Evolutionary conservation across 2,329 filamentous ascomycete species (phyloP), one percentile per base, ranked within the genome.

Genomic region (Cladosporium cucumerinum): DNA sequence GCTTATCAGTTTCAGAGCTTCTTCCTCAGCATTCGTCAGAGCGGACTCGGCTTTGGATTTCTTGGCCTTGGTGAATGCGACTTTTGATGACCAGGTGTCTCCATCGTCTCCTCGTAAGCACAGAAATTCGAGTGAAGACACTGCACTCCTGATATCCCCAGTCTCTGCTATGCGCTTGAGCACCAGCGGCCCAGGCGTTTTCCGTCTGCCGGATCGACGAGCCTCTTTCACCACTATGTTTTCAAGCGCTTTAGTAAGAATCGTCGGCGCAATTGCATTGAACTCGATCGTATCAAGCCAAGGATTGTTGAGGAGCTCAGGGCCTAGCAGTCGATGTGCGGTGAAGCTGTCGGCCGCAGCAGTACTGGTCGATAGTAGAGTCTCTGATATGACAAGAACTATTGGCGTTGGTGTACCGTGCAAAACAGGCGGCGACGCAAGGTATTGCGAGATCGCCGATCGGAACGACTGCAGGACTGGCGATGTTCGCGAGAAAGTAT

Each of bases 331-430:
- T 26, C 93, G 87, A 79, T 98, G 92, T 0, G 92, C 92, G 0
- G 95, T 99, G 72, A 98, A 93, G 76, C 91, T 97, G 73, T 98
- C 93, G 14, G 92, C 88, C 11, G 90, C 88, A 1, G 93, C 89
- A 3, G 91, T 93, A 8, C 89, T 93, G 1, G 93, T 95, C 0
- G 91, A 94, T 18, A 97, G 80, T 16, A 96, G 81, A 0, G 92
- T 96, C 77, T 99, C 95, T 0, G 95, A 97, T 59, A 99, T 87
- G 65, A 99, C 85, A 80, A 99, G 88, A 34, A 99, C 86, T 39
- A 98, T 83, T 0, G 95, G 95, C 4, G 66, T 69, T 14, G 70
- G 69, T 12, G 63, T 26, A 43, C 57, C 57, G 8, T 62, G 43
- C 12, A 30, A 10, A 1, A 68, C 43, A 23, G 65, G 65, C 14